Conservation (phyloP, 768 basidiomycete species). For the Leucosporidium yakuticum region DNA sequence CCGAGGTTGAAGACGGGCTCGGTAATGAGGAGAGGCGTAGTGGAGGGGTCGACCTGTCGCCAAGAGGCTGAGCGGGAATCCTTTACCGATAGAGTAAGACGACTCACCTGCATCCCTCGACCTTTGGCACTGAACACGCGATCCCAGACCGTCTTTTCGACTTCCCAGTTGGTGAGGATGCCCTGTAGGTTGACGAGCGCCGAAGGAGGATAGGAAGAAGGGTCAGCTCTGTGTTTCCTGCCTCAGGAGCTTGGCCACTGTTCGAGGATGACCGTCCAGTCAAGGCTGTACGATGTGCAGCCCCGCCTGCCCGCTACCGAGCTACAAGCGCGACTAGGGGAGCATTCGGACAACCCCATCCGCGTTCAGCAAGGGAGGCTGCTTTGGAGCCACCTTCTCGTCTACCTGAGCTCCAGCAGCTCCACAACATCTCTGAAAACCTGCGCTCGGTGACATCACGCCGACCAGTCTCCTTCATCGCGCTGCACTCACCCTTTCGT, state of each 20-base stretch:
- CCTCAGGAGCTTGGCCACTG: too few relatives aligned
- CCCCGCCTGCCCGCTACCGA: too few relatives aligned
- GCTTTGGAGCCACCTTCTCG: not conserved
- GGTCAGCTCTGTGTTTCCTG: too few relatives aligned
- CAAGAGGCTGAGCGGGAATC: not conserved
- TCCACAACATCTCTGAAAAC: not conserved
- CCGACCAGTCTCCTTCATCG: not conserved
- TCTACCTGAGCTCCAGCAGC: not conserved
- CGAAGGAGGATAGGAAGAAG: too few relatives aligned
- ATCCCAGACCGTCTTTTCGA: constrained; percentile 91
- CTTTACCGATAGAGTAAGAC: constrained; percentile 41
- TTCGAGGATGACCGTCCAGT: too few relatives aligned
- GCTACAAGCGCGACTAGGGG: too few relatives aligned
- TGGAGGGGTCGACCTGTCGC: constrained; percentile 62
- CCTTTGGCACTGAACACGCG: constrained; percentile 62
- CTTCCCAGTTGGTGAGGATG: constrained; percentile 89
- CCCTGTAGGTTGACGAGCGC: constrained; percentile 53
- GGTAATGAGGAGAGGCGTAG: constrained; percentile 73
- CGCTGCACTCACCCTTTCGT: constrained; percentile 64
- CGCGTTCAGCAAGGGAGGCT: not conserved
- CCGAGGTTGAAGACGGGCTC: constrained; percentile 93
- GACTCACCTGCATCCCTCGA: constrained; percentile 46
- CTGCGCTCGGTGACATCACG: too few relatives aligned
- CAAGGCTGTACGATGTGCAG: too few relatives aligned
- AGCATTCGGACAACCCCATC: too few relatives aligned